phyloP scores from a whole-genome alignment of 1,284 basidiomycete genomes.

The Cystobasidium pallidum region DNA sequence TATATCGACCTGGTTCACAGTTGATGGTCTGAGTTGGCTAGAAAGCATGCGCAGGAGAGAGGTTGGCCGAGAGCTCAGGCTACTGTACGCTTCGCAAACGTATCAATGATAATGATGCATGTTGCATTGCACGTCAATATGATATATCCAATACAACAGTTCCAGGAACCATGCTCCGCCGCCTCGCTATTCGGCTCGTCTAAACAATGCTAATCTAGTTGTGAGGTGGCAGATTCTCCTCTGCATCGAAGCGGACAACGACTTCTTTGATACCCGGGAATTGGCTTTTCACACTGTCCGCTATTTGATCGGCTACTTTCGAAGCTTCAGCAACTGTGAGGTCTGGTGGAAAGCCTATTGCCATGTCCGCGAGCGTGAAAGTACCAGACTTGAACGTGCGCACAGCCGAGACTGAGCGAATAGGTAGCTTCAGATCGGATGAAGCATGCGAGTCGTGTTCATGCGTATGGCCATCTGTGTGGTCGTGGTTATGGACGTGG shows the following conservation, averaged over 20 bases:
- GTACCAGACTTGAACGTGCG: slow-evolving; percentile 42
- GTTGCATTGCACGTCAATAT: not conserved
- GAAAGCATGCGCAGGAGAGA: slow-evolving; percentile 42
- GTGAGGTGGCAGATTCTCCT: slow-evolving; percentile 12
- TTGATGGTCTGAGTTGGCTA: slow-evolving; percentile 43
- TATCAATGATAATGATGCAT: not conserved
- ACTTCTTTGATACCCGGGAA: slow-evolving; percentile 42
- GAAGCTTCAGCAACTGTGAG: slow-evolving; percentile 39
- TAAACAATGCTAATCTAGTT: slow-evolving; percentile 9
- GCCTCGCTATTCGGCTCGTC: not conserved
- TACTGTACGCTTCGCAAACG: slow-evolving; percentile 20
- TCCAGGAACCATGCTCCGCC: too few species aligned
- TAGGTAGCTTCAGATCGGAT: slow-evolving; percentile 24
- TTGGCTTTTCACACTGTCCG: slow-evolving; percentile 33
- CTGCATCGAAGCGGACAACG: slow-evolving; percentile 41
- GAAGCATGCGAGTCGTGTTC: slow-evolving; percentile 15
- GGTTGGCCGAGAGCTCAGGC: slow-evolving; percentile 22
- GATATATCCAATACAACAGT: not conserved
- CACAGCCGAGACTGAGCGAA: slow-evolving; percentile 30
- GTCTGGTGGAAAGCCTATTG: slow-evolving; percentile 40
- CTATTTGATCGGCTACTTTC: slow-evolving; percentile 37
- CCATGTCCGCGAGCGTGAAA: slow-evolving; percentile 38
- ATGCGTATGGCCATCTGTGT: slow-evolving; percentile 16
- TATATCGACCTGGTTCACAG: not conserved
- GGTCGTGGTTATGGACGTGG: slow-evolving; percentile 13